Conservation (phyloP, 306 rosid species). For the Quercus suber region DNA sequence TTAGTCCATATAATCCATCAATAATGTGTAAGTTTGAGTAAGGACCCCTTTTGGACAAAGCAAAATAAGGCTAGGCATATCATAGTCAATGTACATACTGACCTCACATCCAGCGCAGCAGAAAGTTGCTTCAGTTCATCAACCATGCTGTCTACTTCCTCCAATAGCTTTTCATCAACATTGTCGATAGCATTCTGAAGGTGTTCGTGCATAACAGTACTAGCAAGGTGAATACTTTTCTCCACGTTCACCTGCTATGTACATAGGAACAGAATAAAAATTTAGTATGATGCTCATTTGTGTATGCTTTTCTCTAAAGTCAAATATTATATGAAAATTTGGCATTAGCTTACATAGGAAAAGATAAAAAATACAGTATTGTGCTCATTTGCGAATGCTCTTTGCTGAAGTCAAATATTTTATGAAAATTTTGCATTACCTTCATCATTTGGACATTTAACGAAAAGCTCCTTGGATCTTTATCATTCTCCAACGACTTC, state of each 20-base stretch:
- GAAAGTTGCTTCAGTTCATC: conserved; percentile 31
- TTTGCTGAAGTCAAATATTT: neutral
- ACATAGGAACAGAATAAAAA: neutral
- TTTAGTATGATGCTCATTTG: neutral
- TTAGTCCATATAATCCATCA: no score
- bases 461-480: neutral
- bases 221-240: neutral
- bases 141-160: conserved; percentile 7
- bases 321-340: neutral
- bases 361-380: neutral
- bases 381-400: neutral
- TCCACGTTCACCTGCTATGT: conserved; percentile 12
- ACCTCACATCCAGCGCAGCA: conserved; percentile 27
- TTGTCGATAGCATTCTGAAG: neutral
- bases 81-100: neutral
- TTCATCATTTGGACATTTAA: conserved; percentile 10
- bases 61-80: no score
- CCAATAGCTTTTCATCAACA: neutral
- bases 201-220: neutral
- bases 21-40: no score
- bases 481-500: neutral
- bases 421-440: conserved; percentile 13
- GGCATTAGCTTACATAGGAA: conserved; percentile 16
- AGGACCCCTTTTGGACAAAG: no score
- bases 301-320: neutral